phyloP scores from a whole-genome alignment of 208 protist species.

The Zelonia costaricensis region DNA sequence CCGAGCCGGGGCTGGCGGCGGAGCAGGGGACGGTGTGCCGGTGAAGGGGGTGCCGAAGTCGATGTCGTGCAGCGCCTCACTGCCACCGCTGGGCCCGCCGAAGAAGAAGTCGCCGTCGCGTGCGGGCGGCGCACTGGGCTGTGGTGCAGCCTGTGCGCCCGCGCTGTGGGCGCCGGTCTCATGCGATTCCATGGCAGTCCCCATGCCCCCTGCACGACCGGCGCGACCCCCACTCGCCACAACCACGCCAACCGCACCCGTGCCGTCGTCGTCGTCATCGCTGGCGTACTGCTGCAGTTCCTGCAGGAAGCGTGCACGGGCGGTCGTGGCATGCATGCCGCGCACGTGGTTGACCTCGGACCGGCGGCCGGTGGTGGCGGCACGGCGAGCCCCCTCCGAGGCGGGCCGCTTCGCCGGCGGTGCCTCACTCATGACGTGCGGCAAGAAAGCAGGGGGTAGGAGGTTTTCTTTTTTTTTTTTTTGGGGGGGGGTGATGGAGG shows the following conservation, averaged over 20 bases:
- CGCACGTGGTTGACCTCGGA: constrained; percentile 4
- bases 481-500: no score
- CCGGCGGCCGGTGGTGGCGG: constrained; percentile 6
- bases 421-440: not conserved
- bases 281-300: constrained; percentile 39
- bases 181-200: no score
- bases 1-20: constrained; percentile 1
- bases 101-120: no score
- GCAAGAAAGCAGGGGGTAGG: not conserved
- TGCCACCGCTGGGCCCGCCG: no score
- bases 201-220: no score
- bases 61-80: no score
- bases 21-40: not conserved
- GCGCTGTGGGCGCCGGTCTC: no score
- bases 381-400: constrained; percentile 3
- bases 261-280: constrained; percentile 40
- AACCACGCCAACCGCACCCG: not conserved
- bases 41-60: no score
- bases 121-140: no score
- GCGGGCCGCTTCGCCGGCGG: constrained; percentile 16
- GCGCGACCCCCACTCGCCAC: no score
- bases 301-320: constrained; percentile 30
- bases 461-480: not conserved
- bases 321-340: constrained; percentile 1
- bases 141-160: no score